Evolutionary conservation across 2,329 filamentous ascomycete genomes (phyloP).

Genomic region (Leptodontidium sp.): DNA sequence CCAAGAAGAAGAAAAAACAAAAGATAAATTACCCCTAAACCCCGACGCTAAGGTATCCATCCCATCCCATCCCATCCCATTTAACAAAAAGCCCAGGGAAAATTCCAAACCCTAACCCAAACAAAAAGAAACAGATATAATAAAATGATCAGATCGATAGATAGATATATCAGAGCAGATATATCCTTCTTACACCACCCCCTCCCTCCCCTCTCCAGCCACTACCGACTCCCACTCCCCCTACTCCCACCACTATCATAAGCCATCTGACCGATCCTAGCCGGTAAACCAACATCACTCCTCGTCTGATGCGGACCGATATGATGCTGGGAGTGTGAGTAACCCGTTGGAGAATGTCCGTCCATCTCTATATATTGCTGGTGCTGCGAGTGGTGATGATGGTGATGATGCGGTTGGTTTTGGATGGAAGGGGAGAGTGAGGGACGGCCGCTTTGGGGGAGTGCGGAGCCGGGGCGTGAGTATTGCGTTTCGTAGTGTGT

Average conservation of each 20-base stretch:
- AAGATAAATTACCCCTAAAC: neutral
- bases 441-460: neutral
- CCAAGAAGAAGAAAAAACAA: neutral
- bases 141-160: no score
- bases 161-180: no score
- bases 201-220: no score
- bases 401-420: neutral
- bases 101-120: neutral
- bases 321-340: neutral
- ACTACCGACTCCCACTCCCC: neutral
- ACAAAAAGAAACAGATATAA: neutral
- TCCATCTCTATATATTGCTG: conserved; percentile 12
- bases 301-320: neutral
- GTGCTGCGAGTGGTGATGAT: neutral
- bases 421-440: neutral
- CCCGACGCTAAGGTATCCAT: conserved; percentile 5
- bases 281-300: neutral
- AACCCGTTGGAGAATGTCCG: neutral
- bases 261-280: conserved; percentile 1
- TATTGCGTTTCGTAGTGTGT: neutral
- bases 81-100: neutral
- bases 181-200: no score
- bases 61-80: neutral
- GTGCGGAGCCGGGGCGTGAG: neutral
- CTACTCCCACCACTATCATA: conserved; percentile 8